Evolutionary conservation across 2,329 filamentous ascomycete species (phyloP), one percentile per base, ranked within the genome.

Genomic region (Arthrobotrys sinensis): DNA sequence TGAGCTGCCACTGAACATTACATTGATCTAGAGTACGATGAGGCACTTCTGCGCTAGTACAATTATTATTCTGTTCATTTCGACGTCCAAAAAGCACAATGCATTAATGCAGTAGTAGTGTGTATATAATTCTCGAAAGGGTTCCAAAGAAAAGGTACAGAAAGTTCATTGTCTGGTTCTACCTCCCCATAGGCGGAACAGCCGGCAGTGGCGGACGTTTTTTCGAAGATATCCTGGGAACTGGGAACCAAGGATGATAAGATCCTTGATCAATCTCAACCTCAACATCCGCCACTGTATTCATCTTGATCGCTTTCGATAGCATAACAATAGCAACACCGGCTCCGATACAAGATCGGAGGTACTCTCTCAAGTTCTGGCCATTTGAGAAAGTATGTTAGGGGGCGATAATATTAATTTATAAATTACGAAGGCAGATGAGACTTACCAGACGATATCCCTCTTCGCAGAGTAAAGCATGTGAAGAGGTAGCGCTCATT

Each of bases 271-370:
- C 81, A 32, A 82, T 79, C 55, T 80, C 79, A 32, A 82, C 79
- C 48, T 80, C 80, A 36, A 80, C 69, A 19, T 80, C 80, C 28
- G 79, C 72, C 40, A 81, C 80, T 19, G 80, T 80, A 52, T 76
- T 79, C 79, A 46, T 80, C 75, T 85, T 84, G 7, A 91, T 81
- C 1, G 87, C 87, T 83, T 90, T 91, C 81, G 87, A 88, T 57
- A 92, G 83, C 0, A 86, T 86, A 24, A 87, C 87, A 50, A 93
- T 87, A 0, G 90, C 89, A 79, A 94, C 88, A 4, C 89, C 89
- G 0, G 91, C 87, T 7, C 89, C 90, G 78, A 94, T 93, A 80
- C 90, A 91, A n/a, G 91, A 89, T 81, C 90, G 90, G 81, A 92
- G 86, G 48, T 80, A 79, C 52, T 81, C 79, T 28, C 79, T 76